Evolutionary conservation across 2,329 filamentous ascomycete species (phyloP).

Genomic region (Colletotrichum tropicicola): DNA sequence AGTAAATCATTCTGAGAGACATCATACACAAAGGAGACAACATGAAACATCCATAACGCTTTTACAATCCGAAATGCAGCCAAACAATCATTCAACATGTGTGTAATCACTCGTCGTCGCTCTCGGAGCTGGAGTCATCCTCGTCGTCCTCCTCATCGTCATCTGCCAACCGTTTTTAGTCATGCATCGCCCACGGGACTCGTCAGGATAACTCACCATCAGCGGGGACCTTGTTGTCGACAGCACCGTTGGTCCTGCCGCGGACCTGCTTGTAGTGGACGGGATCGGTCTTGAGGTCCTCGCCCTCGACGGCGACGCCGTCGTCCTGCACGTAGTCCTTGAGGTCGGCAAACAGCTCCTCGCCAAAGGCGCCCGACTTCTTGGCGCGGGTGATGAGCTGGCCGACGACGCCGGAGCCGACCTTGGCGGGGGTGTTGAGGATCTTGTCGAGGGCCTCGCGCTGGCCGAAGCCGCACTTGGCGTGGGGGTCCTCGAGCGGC

Average conservation of each 20-base stretch:
- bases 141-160: conserved; percentile 26
- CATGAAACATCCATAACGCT: conserved; percentile 7
- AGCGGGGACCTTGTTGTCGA: conserved; percentile 19
- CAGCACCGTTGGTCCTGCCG: not conserved
- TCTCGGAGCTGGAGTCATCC: conserved; percentile 25
- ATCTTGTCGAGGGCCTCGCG: conserved; percentile 26
- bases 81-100: not conserved
- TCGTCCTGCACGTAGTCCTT: conserved; percentile 28
- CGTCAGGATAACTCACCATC: conserved; percentile 6
- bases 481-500: conserved; percentile 15
- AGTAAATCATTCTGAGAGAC: conserved; percentile 20
- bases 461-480: conserved; percentile 26
- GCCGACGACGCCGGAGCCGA: conserved; percentile 13
- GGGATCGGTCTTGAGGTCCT: conserved; percentile 23
- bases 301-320: conserved; percentile 21
- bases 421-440: conserved; percentile 26
- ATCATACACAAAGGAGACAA: conserved; percentile 13
- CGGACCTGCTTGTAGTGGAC: conserved; percentile 28
- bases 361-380: conserved; percentile 20
- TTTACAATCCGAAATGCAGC: not conserved
- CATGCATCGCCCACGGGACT: not conserved
- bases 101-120: conserved; percentile 20
- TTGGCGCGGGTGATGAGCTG: conserved; percentile 26
- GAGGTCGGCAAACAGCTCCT: conserved; percentile 23
- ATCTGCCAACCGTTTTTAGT: not conserved